A percentile compares a stretch with the other conserved stretches of the same genome.
These are phyloP conservation scores for Austroboletus eburneus DNA, from an alignment of 768 basidiomycete genomes.

Conservation along the genomic window DNA sequence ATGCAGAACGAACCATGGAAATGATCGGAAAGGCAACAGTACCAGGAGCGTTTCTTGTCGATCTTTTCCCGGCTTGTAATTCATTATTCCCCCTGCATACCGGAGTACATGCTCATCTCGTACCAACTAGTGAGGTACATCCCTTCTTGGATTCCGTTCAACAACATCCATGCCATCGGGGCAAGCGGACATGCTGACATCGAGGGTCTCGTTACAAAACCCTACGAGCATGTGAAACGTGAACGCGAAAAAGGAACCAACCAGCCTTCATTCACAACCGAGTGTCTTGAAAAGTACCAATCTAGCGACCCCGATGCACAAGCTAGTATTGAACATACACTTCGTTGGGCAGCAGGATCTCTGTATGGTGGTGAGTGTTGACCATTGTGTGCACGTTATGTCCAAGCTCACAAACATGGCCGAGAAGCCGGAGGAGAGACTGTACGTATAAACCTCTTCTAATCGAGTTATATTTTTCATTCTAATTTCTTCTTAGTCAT, in stretches of 20 bases:
- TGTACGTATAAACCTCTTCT: neutral
- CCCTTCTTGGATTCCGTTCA: slow-evolving; percentile 25
- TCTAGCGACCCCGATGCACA: slow-evolving; percentile 4
- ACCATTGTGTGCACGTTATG: neutral
- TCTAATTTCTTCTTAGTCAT: slow-evolving; percentile 6
- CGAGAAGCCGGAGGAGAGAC: slow-evolving; percentile 6
- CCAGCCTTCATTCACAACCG: slow-evolving; percentile 14
- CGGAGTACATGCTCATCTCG: neutral
- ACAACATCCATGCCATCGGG: slow-evolving; percentile 9
- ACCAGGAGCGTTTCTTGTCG: slow-evolving; percentile 29
- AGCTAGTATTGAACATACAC: slow-evolving; percentile 3
- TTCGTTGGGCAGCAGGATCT: slow-evolving; percentile 16
- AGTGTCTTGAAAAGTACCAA: slow-evolving; percentile 12
- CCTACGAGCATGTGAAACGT: slow-evolving; percentile 24
- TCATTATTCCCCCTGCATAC: neutral
- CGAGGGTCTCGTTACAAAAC: slow-evolving; percentile 9
- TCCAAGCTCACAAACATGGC: neutral
- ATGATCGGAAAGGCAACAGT: slow-evolving; percentile 21
- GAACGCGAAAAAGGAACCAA: slow-evolving; percentile 10
- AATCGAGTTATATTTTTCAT: neutral
- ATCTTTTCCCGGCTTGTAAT: slow-evolving; percentile 26
- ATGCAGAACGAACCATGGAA: slow-evolving; percentile 25
- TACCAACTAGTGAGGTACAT: slow-evolving; percentile 22
- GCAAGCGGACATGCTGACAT: slow-evolving; percentile 6
- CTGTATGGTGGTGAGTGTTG: slow-evolving; percentile 16